These are phyloP conservation scores for Apocynum venetum DNA, from an alignment of 257 asterid genomes.

Conservation along the genomic window DNA sequence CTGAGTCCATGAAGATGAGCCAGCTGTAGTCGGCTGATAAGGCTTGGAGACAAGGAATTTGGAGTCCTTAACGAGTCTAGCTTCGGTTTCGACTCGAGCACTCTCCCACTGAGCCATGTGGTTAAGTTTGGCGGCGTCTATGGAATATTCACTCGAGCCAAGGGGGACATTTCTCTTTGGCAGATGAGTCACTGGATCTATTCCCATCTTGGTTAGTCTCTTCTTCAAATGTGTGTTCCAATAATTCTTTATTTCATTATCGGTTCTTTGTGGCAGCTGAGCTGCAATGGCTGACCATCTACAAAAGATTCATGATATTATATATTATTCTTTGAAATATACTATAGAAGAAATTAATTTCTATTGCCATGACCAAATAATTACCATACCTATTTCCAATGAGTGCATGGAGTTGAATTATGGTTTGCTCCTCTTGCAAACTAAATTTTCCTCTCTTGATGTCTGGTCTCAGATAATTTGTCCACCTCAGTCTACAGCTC, in stretches of 20 bases:
- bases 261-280: constrained; percentile 65
- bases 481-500: background rate
- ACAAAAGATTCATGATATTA: background rate
- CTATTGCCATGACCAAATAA: background rate
- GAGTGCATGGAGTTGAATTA: background rate
- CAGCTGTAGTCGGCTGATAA: background rate
- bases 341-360: background rate
- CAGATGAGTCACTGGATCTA: constrained; percentile 77
- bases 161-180: constrained; percentile 54
- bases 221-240: constrained; percentile 80
- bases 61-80: constrained; percentile 57
- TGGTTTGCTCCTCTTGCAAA: background rate
- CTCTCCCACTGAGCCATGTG: constrained; percentile 90
- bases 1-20: background rate
- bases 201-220: constrained; percentile 65
- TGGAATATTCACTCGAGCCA: constrained; percentile 26
- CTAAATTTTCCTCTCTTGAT: background rate
- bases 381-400: background rate
- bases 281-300: constrained; percentile 91
- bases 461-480: background rate
- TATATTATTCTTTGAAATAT: too few species aligned
- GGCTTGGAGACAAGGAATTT: constrained; percentile 25
- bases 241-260: constrained; percentile 67
- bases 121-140: constrained; percentile 56
- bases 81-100: constrained; percentile 75